Evolutionary conservation across 768 basidiomycete species (phyloP).

Genomic region (Tricholoma bakamatsutake): DNA sequence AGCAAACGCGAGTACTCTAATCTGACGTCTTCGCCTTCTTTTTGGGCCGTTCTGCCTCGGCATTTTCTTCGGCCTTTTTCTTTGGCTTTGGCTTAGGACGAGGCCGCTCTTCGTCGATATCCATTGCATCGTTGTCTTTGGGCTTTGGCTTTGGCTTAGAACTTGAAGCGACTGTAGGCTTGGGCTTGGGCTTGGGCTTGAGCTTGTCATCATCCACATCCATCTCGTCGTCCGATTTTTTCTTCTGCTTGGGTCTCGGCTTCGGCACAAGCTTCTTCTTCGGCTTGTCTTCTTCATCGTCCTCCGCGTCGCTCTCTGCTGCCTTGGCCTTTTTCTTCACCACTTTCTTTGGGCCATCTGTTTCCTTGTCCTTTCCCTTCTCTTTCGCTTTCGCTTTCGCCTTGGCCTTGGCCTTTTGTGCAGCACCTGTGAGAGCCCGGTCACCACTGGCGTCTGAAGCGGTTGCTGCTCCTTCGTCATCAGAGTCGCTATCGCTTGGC

Average conservation of each 20-base stretch:
- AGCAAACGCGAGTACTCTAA: conserved; percentile 15
- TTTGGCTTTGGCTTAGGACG: conserved; percentile 41
- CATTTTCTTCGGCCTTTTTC: conserved; percentile 30
- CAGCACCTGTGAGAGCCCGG: conserved; percentile 46
- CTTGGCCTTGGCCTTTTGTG: conserved; percentile 36
- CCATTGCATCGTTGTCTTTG: conserved; percentile 38
- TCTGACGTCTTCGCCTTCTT: conserved; percentile 66
- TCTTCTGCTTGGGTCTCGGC: conserved; percentile 40
- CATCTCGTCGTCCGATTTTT: conserved; percentile 41
- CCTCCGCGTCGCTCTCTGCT: conserved; percentile 45
- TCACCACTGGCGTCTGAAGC: conserved; percentile 86
- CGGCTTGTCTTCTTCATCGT: conserved; percentile 33
- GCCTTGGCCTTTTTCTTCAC: conserved; percentile 38
- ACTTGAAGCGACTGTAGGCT: conserved; percentile 33
- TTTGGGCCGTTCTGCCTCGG: conserved; percentile 55
- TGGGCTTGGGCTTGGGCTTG: conserved; percentile 32
- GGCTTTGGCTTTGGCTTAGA: conserved; percentile 34
- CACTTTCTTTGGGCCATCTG: conserved; percentile 28
- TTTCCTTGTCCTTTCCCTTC: conserved; percentile 26
- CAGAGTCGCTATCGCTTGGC: conserved; percentile 67
- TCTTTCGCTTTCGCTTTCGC: conserved; percentile 38
- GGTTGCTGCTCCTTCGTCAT: conserved; percentile 65
- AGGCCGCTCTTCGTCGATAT: conserved; percentile 34
- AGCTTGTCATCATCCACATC: conserved; percentile 28
- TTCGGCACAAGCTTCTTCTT: conserved; percentile 40